A percentile compares a stretch with the other conserved stretches of the same genome.
Evolutionary conservation across 2,329 filamentous ascomycete genomes (phyloP).

Genomic region (Cryoendolithus antarcticus): DNA sequence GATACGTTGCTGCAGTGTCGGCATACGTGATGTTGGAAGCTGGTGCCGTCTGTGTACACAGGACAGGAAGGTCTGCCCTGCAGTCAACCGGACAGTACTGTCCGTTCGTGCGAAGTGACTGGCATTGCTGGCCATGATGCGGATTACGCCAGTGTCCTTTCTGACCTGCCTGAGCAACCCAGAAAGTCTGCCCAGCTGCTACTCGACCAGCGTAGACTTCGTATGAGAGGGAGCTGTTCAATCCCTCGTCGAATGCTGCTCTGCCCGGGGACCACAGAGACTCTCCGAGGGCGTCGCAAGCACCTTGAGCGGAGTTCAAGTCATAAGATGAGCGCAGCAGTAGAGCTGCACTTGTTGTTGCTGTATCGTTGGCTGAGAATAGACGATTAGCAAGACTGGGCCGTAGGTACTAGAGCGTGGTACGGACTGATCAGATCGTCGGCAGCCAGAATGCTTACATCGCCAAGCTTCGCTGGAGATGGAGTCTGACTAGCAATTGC

Average conservation of each 20-base stretch:
- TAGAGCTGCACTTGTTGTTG: too few relatives aligned
- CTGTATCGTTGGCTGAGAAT: too few relatives aligned
- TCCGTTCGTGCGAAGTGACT: background rate
- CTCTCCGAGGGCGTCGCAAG: constrained; percentile 5
- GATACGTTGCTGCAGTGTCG: constrained; percentile 10
- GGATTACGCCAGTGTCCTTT: too few relatives aligned
- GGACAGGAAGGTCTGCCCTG: constrained; percentile 7
- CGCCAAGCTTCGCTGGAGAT: too few relatives aligned
- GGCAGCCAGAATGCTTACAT: too few relatives aligned
- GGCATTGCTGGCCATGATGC: too few relatives aligned
- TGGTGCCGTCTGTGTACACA: constrained; percentile 15
- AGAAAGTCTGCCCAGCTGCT: constrained; percentile 9
- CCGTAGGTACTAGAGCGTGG: too few relatives aligned
- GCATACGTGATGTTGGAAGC: constrained; percentile 9
- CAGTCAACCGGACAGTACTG: constrained; percentile 1
- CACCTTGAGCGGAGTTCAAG: too few relatives aligned
- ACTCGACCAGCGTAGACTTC: constrained; percentile 9
- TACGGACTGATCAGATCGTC: too few relatives aligned
- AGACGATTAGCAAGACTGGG: too few relatives aligned
- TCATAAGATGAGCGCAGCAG: too few relatives aligned
- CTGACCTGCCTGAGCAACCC: constrained; percentile 2
- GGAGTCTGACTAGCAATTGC: too few relatives aligned
- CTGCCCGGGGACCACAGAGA: constrained; percentile 7
- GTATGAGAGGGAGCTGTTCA: constrained; percentile 11
- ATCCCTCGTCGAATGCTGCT: constrained; percentile 6